These are phyloP conservation scores for Cercospora canescens DNA, from an alignment of 2,329 filamentous ascomycete genomes.

Conservation along the genomic window DNA sequence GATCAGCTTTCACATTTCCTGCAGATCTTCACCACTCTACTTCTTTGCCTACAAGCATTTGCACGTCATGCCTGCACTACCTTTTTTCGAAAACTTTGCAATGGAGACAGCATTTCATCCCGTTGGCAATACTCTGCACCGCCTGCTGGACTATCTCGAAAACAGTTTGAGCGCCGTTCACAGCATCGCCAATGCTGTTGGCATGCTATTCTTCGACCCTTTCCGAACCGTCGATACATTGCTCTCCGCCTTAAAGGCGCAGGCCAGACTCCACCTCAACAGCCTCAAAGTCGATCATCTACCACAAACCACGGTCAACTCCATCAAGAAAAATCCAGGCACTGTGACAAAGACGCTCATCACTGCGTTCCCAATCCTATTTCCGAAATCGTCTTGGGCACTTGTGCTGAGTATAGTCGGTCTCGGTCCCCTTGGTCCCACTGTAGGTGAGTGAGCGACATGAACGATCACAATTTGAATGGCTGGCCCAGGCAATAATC, in stretches of 20 bases:
- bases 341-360: background rate
- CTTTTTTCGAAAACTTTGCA: too few relatives aligned
- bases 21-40: too few relatives aligned
- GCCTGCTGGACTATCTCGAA: background rate
- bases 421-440: background rate
- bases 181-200: background rate
- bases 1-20: too few relatives aligned
- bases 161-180: background rate
- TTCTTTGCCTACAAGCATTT: background rate
- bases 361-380: background rate
- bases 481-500: background rate
- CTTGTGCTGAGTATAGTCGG: background rate
- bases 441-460: background rate
- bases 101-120: background rate
- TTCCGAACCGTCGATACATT: background rate
- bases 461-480: background rate
- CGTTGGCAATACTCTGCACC: background rate
- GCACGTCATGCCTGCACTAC: too few relatives aligned
- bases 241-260: background rate
- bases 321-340: background rate
- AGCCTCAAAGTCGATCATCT: background rate
- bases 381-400: background rate
- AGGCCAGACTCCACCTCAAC: background rate
- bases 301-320: background rate
- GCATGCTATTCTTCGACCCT: background rate